Base-by-base conservation (phyloP, 495 filamentous ascomycete genomes). In the Aspergillus ostianus region DNA sequence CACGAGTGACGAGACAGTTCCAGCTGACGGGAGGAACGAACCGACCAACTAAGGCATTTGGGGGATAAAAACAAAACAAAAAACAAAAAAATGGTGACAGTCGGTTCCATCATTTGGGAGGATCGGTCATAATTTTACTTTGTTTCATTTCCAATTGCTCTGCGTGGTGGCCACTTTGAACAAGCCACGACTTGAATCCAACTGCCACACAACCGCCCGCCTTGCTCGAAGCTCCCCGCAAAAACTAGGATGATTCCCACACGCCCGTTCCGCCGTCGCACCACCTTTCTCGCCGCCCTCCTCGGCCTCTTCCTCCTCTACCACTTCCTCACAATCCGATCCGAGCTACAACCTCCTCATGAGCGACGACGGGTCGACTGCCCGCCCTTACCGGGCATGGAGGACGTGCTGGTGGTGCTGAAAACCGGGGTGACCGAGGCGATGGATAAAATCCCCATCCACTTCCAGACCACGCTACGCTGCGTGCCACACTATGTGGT, bases 401-500 rank as follows among this genome's bases (percentile, higher is more conserved):
- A 77, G 0, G 73, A 80, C 58, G 62, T 80, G 13, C 68, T 78
- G 13, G 75, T 80, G 18, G 73, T 80, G 4, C 69, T 80, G 66
- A 80, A 80, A 62, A 80, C 77, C 13, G 77, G 77, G 29, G 77
- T 78, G 50, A 79, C 76, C 1, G 77, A 80, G 60, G 61, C 77
- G 3, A 62, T 62, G 46, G 71, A 77, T 9, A 80, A 78, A 57
- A 72, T 80, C 26, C 76, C 77, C 27, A 61, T 78, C 32, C 82
- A 85, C 64, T 77, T 83, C 70, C 53, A 73, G 44, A 82, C 80
- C 4, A 82, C 80, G 20, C 73, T 84, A 45, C 74, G 70, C 59
- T 83, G 81, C 70, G 70, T 81, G 21, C 79, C 83, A 15, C 70
- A 84, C 68, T 82, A 75, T 63, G 69, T 82, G 46, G 80, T 85